These are phyloP conservation scores for Yarrowia sp. DNA, from an alignment of 805 yeast genomes.

Conservation along the genomic window DNA sequence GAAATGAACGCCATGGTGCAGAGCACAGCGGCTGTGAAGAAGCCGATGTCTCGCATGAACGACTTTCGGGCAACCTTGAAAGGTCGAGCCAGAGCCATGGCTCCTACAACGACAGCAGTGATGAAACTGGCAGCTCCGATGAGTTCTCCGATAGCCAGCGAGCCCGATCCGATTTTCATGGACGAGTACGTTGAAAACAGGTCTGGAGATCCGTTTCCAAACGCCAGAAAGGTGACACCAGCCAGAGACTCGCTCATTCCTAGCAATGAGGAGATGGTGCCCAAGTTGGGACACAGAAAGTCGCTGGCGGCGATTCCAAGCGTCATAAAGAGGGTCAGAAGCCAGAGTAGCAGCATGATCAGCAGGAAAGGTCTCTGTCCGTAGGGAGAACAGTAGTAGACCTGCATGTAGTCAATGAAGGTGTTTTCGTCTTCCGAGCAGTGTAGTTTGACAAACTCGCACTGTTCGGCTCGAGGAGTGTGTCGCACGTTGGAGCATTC, in stretches of 20 bases:
- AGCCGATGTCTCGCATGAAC: conserved; percentile 66
- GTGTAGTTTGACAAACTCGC: conserved; percentile 51
- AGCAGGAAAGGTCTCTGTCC: conserved; percentile 37
- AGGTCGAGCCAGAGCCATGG: conserved; percentile 73
- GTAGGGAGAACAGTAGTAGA: conserved; percentile 46
- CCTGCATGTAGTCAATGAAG: conserved; percentile 51
- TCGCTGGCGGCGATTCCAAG: conserved; percentile 85
- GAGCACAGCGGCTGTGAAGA: conserved; percentile 61
- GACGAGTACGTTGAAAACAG: conserved; percentile 85
- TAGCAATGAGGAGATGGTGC: conserved; percentile 65
- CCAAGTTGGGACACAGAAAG: conserved; percentile 78
- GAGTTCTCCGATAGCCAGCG: conserved; percentile 88
- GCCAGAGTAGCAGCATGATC: conserved; percentile 44
- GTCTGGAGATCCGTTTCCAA: conserved; percentile 95
- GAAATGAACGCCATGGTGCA: conserved; percentile 60
- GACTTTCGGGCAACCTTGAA: conserved; percentile 57
- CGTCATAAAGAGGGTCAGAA: conserved; percentile 60
- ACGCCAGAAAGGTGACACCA: conserved; percentile 85
- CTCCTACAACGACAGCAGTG: conserved; percentile 78
- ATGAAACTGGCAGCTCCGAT: conserved; percentile 89
- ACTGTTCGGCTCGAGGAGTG: conserved; percentile 43
- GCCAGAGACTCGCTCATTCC: conserved; percentile 77
- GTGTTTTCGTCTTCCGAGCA: conserved; percentile 53
- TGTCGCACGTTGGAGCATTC: conserved; percentile 33
- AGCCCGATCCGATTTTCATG: conserved; percentile 69